Evolutionary conservation across 192 early-diverging fungal species (phyloP), one percentile per base, ranked within the genome.

Genomic region (Thamnidium elegans): DNA sequence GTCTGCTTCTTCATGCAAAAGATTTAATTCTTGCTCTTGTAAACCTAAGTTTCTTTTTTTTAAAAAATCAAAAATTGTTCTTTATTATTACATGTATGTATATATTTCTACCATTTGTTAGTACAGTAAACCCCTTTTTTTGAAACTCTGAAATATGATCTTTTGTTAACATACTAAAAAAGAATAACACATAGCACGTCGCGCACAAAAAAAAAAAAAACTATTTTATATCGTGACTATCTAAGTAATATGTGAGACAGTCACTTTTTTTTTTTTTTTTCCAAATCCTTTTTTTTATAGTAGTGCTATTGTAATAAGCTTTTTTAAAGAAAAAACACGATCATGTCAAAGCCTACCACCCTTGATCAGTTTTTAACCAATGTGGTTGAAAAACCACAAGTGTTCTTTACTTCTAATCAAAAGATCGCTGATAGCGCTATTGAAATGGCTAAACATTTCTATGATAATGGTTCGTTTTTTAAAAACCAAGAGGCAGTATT

Each of bases 331-430:
- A 54, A 54, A 54, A 55, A 58, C 6, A 39, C 46, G 52, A 54
- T 30, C 23, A 54, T 31, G 52, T 54, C 14, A 48, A 17, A 15
- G 21, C 21, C 23, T 30, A 52, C 51, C 20, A 20, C 8, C 8
- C 21, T 52, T 52, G 51, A 52, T 48, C 46, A 45, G 56, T 58
- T 58, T 32, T 42, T 58, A 21, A 43, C 9, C 13, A 44, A 21
- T 14, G 73, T 81, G 36, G 76, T 84, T 20, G 71, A 79, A n/a
- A 81, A 78, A 56, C 83, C 83, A 7, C 77, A 84, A 30, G 69
- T 78, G 17, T 84, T 84, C 47, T 73, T 81, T 47, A 62, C 55
- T 30, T 55, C 65, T 31, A 66, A 70, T 54, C 70, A 74, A 58
- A 59, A 67, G 21, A 52, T 74, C 0, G 71, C 75, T 17, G 63